These are phyloP conservation scores for Phytophthora megakarya DNA, from an alignment of 352 stramenopile species.

Conservation along the genomic window DNA sequence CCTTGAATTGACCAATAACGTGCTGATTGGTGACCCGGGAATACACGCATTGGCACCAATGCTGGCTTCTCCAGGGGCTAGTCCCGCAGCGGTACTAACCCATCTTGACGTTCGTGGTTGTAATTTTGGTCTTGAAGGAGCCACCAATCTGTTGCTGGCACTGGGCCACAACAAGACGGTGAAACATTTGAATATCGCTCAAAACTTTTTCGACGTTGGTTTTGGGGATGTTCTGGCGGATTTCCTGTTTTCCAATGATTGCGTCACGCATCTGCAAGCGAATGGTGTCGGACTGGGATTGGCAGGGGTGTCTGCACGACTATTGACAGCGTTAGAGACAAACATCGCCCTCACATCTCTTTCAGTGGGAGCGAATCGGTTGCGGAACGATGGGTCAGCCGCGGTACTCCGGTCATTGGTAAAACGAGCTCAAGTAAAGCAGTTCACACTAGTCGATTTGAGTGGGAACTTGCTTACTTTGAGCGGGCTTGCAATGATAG, in stretches of 20 bases:
- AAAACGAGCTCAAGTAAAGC: constrained; percentile 42
- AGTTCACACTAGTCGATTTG: constrained; percentile 61
- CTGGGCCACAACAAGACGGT: constrained; percentile 58
- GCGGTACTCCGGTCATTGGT: constrained; percentile 57
- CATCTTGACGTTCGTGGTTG: constrained; percentile 75
- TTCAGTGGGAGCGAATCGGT: constrained; percentile 69
- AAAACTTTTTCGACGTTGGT: constrained; percentile 73
- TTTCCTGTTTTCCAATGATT: constrained; percentile 63
- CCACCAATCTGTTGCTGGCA: constrained; percentile 57
- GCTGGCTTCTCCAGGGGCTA: constrained; percentile 41
- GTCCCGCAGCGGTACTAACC: constrained; percentile 36
- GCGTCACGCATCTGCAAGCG: constrained; percentile 50
- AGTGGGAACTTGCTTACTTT: constrained; percentile 78
- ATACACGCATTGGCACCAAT: constrained; percentile 71
- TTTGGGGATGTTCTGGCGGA: constrained; percentile 75
- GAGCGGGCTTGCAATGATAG: constrained; percentile 47
- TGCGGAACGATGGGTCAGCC: constrained; percentile 61
- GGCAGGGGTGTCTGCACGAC: constrained; percentile 48
- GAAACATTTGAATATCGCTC: constrained; percentile 63
- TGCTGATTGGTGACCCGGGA: constrained; percentile 62
- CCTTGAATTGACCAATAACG: constrained; percentile 73
- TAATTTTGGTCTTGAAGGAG: constrained; percentile 69
- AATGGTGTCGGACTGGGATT: constrained; percentile 71
- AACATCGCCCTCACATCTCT: constrained; percentile 57
- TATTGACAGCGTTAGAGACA: constrained; percentile 52